Evolutionary conservation across 2,329 filamentous ascomycete species (phyloP), one percentile per base, ranked within the genome.

Genomic region (Aspergillus proliferans): DNA sequence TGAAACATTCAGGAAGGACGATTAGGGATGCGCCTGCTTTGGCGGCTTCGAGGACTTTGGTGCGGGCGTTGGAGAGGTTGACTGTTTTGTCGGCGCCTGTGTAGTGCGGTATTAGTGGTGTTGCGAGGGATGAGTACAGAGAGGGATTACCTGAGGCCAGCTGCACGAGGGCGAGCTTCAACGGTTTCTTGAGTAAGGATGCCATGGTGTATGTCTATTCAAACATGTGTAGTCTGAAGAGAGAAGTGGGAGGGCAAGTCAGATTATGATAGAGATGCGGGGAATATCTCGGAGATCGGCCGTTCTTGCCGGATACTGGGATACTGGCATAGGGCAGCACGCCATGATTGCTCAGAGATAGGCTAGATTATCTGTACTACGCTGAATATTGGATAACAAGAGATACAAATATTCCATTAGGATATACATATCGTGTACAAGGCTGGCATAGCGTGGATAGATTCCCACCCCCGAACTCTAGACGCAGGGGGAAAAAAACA

Each of bases 1-100:
- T 98, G 83, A 98, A 98, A 78, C 93, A 98, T 75, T 98, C 93
- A 33, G 93, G 93, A 15, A 98, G 81, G 30, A 97, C 89, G 56
- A 97, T 85, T 51, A 98, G 83, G 49, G 87, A 83, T 52, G 92
- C 89, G 58, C 92, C 92, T 3, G 75, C 75, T 22, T 75, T 70
- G 21, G 89, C 85, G 4, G 93, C 92, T 68, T 89, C 84, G 54
- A 89, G 80, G 50, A 97, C 90, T 67, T 93, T 91, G 40, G 79
- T 77, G 49, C 87, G 85, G 10, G 93, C 92, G 67, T 85, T 85
- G 19, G 78, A 66, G 54, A 98, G 88, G 72, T 98, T 98, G 57
- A 80, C 79, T 9, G 83, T 67, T 75, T 98, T 98, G 75, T 95
- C 88, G 56, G 85, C 72, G 53, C 87, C 77, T 85, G 42, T 18